These are phyloP conservation scores for Penicillium psychrosexuale DNA, from an alignment of 2,329 filamentous ascomycete species.

Conservation along the genomic window DNA sequence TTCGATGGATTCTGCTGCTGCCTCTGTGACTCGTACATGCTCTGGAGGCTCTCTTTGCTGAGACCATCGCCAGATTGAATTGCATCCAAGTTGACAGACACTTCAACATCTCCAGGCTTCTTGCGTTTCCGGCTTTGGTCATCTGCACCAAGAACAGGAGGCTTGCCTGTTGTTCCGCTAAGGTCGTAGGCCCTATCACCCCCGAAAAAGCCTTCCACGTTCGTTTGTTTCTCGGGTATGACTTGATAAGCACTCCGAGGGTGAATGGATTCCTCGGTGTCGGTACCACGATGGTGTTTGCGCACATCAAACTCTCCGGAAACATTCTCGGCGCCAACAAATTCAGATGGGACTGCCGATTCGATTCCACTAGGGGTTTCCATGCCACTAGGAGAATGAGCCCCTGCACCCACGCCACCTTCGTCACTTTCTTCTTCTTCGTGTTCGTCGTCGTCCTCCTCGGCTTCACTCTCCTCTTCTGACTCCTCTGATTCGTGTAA, in stretches of 20 bases:
- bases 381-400: constrained; percentile 71
- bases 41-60: constrained; percentile 77
- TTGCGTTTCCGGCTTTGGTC: constrained; percentile 79
- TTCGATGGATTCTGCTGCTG: constrained; percentile 64
- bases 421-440: constrained; percentile 47
- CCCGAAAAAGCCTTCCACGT: constrained; percentile 90
- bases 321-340: constrained; percentile 70
- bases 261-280: constrained; percentile 75
- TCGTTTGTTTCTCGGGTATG: constrained; percentile 80
- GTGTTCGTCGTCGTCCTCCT: constrained; percentile 56
- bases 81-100: constrained; percentile 83
- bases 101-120: constrained; percentile 93
- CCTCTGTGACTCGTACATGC: constrained; percentile 71
- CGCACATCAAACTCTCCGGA: constrained; percentile 87
- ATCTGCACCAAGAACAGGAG: constrained; percentile 76
- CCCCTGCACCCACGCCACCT: constrained; percentile 60
- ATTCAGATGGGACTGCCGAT: constrained; percentile 77
- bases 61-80: constrained; percentile 72
- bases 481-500: constrained; percentile 76
- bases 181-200: constrained; percentile 93
- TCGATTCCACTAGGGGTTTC: constrained; percentile 79
- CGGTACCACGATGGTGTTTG: constrained; percentile 78
- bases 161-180: constrained; percentile 54
- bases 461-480: constrained; percentile 66
- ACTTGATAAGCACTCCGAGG: constrained; percentile 84